A percentile compares a stretch with the other conserved stretches of the same genome.
Evolutionary conservation across 768 basidiomycete genomes (phyloP).

Genomic region (Agrocybe chaxingu): DNA sequence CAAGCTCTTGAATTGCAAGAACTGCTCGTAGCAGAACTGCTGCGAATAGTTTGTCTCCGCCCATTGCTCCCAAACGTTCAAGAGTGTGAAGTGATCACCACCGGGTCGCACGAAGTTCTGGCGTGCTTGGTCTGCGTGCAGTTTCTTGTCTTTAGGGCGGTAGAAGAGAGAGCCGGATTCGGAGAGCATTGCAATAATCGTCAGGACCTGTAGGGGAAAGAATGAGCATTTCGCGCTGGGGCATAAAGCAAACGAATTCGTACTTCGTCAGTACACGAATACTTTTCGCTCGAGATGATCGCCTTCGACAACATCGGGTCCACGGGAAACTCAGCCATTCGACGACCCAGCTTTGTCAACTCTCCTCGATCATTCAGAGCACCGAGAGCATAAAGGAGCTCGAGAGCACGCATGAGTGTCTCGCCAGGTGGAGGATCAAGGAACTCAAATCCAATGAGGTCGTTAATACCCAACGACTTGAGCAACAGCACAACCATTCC

Average conservation of each 20-base stretch:
- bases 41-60: slow-evolving; percentile 96
- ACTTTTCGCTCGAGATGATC: slow-evolving; percentile 94
- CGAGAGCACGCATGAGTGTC: slow-evolving; percentile 92
- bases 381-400: slow-evolving; percentile 91
- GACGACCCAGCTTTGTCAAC: slow-evolving; percentile 91
- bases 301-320: slow-evolving; percentile 97
- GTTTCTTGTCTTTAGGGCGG: slow-evolving; percentile 96
- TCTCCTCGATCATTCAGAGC: slow-evolving; percentile 96
- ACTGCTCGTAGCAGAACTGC: slow-evolving; percentile 95
- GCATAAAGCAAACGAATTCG: slow-evolving; percentile 15
- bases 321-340: slow-evolving; percentile 99
- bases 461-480: slow-evolving; percentile 97
- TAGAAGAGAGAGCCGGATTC: slow-evolving; percentile 95
- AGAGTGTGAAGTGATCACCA: slow-evolving; percentile 95
- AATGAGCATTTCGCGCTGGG: not conserved
- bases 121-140: slow-evolving; percentile 96
- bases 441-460: slow-evolving; percentile 97
- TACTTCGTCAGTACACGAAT: slow-evolving; percentile 94
- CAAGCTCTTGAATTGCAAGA: slow-evolving; percentile 91
- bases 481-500: slow-evolving; percentile 93
- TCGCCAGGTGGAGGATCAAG: slow-evolving; percentile 98
- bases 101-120: slow-evolving; percentile 95
- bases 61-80: slow-evolving; percentile 99
- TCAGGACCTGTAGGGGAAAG: slow-evolving; percentile 62
- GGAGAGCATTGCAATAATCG: slow-evolving; percentile 95